A percentile compares a stretch with the other conserved stretches of the same genome.
Evolutionary conservation across 2,329 filamentous ascomycete species (phyloP).

Genomic region (Curvularia spicifera): DNA sequence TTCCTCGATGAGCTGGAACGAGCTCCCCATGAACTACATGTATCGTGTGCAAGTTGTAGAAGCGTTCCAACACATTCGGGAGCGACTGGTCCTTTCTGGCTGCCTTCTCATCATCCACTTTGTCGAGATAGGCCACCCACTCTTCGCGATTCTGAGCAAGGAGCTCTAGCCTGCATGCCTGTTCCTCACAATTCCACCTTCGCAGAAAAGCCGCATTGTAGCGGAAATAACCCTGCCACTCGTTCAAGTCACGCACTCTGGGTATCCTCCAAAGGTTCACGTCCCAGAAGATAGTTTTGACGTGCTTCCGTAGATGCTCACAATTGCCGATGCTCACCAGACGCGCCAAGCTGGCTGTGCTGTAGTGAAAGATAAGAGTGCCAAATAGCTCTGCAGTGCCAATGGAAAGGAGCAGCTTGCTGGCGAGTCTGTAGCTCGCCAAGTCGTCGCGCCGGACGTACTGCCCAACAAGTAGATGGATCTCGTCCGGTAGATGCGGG

Average conservation of each 20-base stretch:
- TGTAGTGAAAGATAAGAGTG: conserved; percentile 20
- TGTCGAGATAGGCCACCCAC: conserved; percentile 16
- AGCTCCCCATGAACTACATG: conserved; percentile 10
- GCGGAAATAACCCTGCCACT: conserved; percentile 17
- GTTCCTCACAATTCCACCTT: background rate
- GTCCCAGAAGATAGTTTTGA: conserved; percentile 22
- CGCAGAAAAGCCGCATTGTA: background rate
- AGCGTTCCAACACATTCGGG: background rate
- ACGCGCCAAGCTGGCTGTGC: conserved; percentile 14
- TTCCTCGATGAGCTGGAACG: conserved; percentile 2
- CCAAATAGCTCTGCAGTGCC: conserved; percentile 17
- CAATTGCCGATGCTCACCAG: conserved; percentile 10
- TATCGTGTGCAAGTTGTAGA: conserved; percentile 9
- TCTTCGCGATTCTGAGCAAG: conserved; percentile 9
- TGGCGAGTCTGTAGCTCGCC: conserved; percentile 21
- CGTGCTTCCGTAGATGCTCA: conserved; percentile 13
- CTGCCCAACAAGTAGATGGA: conserved; percentile 18
- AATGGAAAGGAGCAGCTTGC: conserved; percentile 8
- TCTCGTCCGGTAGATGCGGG: conserved; percentile 22
- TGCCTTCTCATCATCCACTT: conserved; percentile 14
- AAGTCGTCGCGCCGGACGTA: conserved; percentile 16
- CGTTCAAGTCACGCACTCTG: conserved; percentile 9
- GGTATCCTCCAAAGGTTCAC: conserved; percentile 17
- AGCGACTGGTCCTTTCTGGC: background rate
- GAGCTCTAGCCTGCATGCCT: conserved; percentile 1